Evolutionary conservation across 2,329 filamentous ascomycete species (phyloP), one percentile per base, ranked within the genome.

Genomic region (Aspergillus intermedius): DNA sequence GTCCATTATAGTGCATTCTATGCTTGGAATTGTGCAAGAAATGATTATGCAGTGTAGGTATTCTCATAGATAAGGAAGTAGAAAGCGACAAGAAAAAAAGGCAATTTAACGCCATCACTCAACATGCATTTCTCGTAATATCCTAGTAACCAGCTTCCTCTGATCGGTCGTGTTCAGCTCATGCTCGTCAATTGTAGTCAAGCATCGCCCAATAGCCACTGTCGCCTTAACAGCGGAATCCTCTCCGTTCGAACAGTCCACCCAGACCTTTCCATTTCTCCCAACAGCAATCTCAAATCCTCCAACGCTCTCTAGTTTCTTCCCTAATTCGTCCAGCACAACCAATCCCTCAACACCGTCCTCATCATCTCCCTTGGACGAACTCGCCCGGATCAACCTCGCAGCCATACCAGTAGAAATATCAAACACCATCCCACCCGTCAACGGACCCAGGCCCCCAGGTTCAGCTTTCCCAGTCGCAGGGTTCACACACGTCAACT

Each of bases 241-340:
- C 53, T 77, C 86, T 23, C 86, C 87, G 49, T 70, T 68, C 4
- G 70, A 69, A 56, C 86, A 90, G 62, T 91, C 84, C 12, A 97
- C 87, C 90, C 93, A 97, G 19, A 97, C 80, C 66, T 82, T 85
- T 37, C 93, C 93, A 68, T 98, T 98, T 62, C 89, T 82, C 15
- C 93, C 93, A 7, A 95, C 87, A 0, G 91, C 91, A 51, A 94
- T 87, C 75, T 98, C 93, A 66, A 97, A 98, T 17, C 87, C 83
- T 17, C 72, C 73, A 2, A 65, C 57, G 39, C 62, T 62, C 50
- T 72, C 69, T 12, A 95, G 70, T 47, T 88, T 91, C 49, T 84
- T 83, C 3, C 85, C 91, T 12, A 97, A 72, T 62, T 89, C 87
- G 54, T 95, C 88, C 49, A 97, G 69, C 22, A 96, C 78, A 3